Conservation (phyloP, 2,329 filamentous ascomycete species). For the Aureobasidium sp. region DNA sequence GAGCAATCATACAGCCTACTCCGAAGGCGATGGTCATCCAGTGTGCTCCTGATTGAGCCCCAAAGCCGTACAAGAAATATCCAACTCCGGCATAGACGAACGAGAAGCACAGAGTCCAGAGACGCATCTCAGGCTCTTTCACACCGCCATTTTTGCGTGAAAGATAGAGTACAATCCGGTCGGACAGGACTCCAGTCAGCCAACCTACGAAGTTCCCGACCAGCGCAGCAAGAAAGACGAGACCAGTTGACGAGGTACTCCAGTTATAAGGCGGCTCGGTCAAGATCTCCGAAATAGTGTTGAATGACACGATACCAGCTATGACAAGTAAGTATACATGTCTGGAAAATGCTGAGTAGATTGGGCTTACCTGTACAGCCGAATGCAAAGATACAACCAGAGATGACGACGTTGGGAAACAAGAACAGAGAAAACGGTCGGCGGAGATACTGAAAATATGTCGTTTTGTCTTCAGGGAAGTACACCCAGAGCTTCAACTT, state of each 20-base stretch:
- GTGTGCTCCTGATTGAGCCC: constrained; percentile 28
- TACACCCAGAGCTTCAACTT: constrained; percentile 22
- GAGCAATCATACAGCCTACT: constrained; percentile 34
- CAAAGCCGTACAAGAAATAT: constrained; percentile 36
- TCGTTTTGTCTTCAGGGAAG: constrained; percentile 33
- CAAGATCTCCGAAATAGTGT: constrained; percentile 33
- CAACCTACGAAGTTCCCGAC: constrained; percentile 21
- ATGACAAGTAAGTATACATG: background rate
- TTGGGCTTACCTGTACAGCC: constrained; percentile 27
- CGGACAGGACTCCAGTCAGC: constrained; percentile 37
- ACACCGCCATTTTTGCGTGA: constrained; percentile 22
- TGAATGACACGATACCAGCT: constrained; percentile 36
- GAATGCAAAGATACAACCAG: constrained; percentile 36
- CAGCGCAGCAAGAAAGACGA: constrained; percentile 22
- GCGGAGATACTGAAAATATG: constrained; percentile 34
- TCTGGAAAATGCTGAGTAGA: background rate
- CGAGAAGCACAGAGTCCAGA: constrained; percentile 31
- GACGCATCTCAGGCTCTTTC: constrained; percentile 23
- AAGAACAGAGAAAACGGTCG: constrained; percentile 35
- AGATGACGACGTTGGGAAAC: constrained; percentile 35
- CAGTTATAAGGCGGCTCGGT: constrained; percentile 33
- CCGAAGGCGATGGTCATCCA: constrained; percentile 34
- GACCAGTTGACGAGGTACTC: constrained; percentile 28
- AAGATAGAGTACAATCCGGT: constrained; percentile 30
- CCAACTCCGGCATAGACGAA: constrained; percentile 30